Base-by-base conservation (phyloP, 169 alveolate species). In the Amoebophrya sp. region DNA sequence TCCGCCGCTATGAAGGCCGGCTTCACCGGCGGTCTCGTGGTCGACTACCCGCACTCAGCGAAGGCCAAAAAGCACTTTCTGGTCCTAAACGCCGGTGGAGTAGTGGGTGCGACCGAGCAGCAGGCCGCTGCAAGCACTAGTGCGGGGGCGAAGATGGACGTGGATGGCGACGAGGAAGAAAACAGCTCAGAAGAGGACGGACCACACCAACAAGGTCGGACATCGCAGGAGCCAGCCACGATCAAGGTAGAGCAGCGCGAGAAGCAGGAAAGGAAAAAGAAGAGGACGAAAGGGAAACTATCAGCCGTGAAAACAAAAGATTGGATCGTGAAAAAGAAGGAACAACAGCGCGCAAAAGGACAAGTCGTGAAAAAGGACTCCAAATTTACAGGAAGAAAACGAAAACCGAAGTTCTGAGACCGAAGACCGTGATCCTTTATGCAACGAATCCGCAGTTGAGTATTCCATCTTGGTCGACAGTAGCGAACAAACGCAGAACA, bases 21-120 rank as follows among this genome's bases (percentile, higher is more conserved):
- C 10, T 98, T 98, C 91, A 96, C 97, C 39, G 99, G 98, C 0
- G 99, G 98, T 15, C 92, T 98, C 16, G 96, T 98, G 40, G 98
- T 98, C 16, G 99, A 98, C 91, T 98, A 94, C 90, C 99, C 99
- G 0, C 95, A 98, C 92, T 95, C 98, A 34, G 93, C 98, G 34
- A 97, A 96, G 93, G 98, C 98, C n/a, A 97, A 97, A 92, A 97
- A 97, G 93, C 95, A 58, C 88, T 50, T 16, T 41, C 89, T 31
- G 88, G 41, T 42, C 43, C 29, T 89, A 13, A n/a, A 89, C 50
- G 91, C 88, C 23, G 90, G 70, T 0, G 40, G 20, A 40, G 70
- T 41, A 0, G 40, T 7, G 39, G 70, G n/a, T n/a, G 39, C 41
- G 23, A 13, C 41, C 40, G n/a, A n/a, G n/a, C n/a, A n/a, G n/a